Evolutionary conservation across 257 asterid genomes (phyloP), one percentile per base, ranked within the genome.

Genomic region (Fraxinus americana): DNA sequence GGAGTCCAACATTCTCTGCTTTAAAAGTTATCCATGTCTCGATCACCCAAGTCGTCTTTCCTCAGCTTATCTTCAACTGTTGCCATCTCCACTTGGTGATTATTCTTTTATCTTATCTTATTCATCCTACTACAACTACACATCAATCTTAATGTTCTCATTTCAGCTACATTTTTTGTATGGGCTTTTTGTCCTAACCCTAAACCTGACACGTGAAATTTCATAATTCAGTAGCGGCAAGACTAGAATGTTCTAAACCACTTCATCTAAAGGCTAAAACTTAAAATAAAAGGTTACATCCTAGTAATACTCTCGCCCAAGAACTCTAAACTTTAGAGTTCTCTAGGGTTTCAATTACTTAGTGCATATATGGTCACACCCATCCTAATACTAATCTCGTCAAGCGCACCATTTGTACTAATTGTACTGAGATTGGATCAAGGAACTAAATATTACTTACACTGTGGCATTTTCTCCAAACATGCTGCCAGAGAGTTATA

Each of bases 371-470:
- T 12, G 7, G 25, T 59, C 32, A 59, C 67, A 23, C 32, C 4
- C 67, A 59, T 59, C 67, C 32, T 25, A 21, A 30, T 9, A 11
- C 34, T 63, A 25, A 10, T 63, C 69, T 63, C 8, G 7, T 27
- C 19, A 11, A 2, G 69, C 32, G 25, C 32, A 3, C n/a, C 17
- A 11, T 25, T 10, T 25, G 36, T 11, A 63, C 69, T 63, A 63
- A 27, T 63, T 23, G 34, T 23, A 63, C 69, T 23, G 68, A 73
- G 77, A 74, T 74, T 23, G 54, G 23, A 72, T 57, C 12, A 45
- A 65, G 61, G 54, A 74, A 67, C 38, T 39, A 27, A 73, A 11
- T 78, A 85, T 25, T 70, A 86, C 98, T 91, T 82, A 92, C 96
- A 54, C 65, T 54, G 65, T 54, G 65, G 25, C 65, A 54, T 54